Base-by-base conservation (phyloP, 2,329 filamentous ascomycete species). In the Alternaria gansuensis region DNA sequence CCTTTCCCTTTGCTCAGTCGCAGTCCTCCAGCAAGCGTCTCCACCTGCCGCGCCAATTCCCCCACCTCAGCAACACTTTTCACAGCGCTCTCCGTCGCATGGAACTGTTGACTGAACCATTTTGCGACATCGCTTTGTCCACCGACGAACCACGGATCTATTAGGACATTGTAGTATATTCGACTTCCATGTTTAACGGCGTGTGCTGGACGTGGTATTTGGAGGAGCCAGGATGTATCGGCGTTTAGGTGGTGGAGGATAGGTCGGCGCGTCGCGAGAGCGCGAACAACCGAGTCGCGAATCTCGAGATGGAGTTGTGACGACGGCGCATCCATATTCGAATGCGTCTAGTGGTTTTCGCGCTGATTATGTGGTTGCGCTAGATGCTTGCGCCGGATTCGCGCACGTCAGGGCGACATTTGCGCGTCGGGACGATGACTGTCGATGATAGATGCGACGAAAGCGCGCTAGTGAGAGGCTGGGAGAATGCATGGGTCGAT, bases 41-140 rank as follows among this genome's bases (percentile, higher is more conserved):
- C 86, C 2, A 85, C 76, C 48, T 83, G 78, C 14, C 75, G 68
- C 17, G 87, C 79, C 26, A 85, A 63, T 2, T 78, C 77, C 45
- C 88, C 83, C 6, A 90, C 78, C 51, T 87, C 85, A 0, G 73
- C 75, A 13, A 89, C 81, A 9, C 79, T 86, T 66, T 82, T 78
- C 11, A 88, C 80, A 11, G 80, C 81, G 51, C 85, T 84, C 52
- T 83, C 73, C 0, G 80, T 80, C 1, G 83, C 80, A 70, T 90
- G 88, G 81, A 83, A 88, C 73, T 90, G 88, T 66, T 85, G 85
- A 49, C 83, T 86, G 73, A 90, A 89, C 84, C 87, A 90, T 43
- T 78, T 76, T 2, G 85, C 85, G 9, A 89, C 83, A 70, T 90
- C 88, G 57, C 80, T 84, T 73, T 90, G 87, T 0, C 84, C 81